phyloP scores from a whole-genome alignment of 371 early-diverging fungal species.

The Lichtheimia corymbifera region DNA sequence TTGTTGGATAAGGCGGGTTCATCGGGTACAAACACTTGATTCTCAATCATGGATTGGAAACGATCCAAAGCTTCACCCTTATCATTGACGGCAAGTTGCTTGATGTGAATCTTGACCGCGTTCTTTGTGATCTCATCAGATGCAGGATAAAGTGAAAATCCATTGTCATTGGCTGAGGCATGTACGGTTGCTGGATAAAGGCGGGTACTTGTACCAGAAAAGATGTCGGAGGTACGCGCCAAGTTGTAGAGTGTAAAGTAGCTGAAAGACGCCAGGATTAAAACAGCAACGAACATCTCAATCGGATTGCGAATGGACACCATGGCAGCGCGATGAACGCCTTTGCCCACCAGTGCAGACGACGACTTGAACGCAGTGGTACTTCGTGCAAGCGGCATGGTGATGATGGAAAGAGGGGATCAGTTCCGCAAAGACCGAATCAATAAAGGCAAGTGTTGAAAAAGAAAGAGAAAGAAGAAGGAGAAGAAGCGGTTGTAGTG shows the following conservation, averaged over 20 bases:
- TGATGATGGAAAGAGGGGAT: neutral
- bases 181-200: slow-evolving; percentile 58
- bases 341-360: slow-evolving; percentile 23
- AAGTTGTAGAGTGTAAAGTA: slow-evolving; percentile 80
- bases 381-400: slow-evolving; percentile 1
- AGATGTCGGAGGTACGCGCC: slow-evolving; percentile 72
- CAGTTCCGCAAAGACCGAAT: too few species aligned
- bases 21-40: slow-evolving; percentile 45
- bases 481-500: neutral
- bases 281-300: slow-evolving; percentile 75
- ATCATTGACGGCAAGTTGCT: slow-evolving; percentile 53
- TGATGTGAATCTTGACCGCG: slow-evolving; percentile 53
- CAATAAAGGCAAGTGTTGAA: neutral
- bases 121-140: slow-evolving; percentile 26
- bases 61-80: slow-evolving; percentile 37
- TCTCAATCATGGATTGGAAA: slow-evolving; percentile 55
- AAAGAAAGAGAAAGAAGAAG: neutral
- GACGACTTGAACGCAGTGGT: slow-evolving; percentile 11
- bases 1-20: slow-evolving; percentile 10
- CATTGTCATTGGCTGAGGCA: slow-evolving; percentile 33
- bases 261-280: slow-evolving; percentile 73
- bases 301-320: slow-evolving; percentile 69
- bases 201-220: slow-evolving; percentile 54
- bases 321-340: slow-evolving; percentile 23
- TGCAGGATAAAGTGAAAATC: slow-evolving; percentile 8